Evolutionary conservation across 2,329 filamentous ascomycete genomes (phyloP), one percentile per base, ranked within the genome.

Genomic region (Cladosporium sp.): DNA sequence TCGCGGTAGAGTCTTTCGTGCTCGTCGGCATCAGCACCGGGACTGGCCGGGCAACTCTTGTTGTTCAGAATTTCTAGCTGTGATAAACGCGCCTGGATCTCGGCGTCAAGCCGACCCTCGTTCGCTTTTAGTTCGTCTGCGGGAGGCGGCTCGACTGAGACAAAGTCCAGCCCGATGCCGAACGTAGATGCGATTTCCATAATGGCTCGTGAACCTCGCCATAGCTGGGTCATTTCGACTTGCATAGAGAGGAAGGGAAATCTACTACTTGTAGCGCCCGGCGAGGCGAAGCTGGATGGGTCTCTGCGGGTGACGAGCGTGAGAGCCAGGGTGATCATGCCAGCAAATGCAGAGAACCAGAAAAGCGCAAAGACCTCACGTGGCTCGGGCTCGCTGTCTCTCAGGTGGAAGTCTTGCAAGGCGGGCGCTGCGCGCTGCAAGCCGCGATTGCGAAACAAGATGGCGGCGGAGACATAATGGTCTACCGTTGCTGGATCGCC

Each of bases 401-500:
- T 32, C n/a, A 41, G 27, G 5, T 48, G 37, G 9, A 41, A 30
- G 34, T 41, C 45, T 27, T 41, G 45, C 7, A 48, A 29, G 12
- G 19, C 37, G 9, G 45, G 45, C 18, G 27, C 45, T 12, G 24
- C 45, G 24, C 45, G 45, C 27, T 40, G 37, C 45, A 48, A 30
- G 18, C 45, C 45, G 7, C 45, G 45, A 8, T 48, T 36, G 2
- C 45, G 45, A 9, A 40, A 41, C 9, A 24, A 41, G 7, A 41
- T 27, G 24, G 37, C 45, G 37, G 45, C 27, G 6, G 45, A 19
- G 27, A 41, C 27, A 27, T 48, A 48, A 27, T 48, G 30, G 7
- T 48, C 37, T 11, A 27, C 19, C 13, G 45, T 48, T 18, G 39
- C 27, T 3, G 45, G 45, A 34, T 58, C 56, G 1, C 40, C 22